Base-by-base conservation (phyloP, 805 yeast species). In the Candida arabinofermentans region DNA sequence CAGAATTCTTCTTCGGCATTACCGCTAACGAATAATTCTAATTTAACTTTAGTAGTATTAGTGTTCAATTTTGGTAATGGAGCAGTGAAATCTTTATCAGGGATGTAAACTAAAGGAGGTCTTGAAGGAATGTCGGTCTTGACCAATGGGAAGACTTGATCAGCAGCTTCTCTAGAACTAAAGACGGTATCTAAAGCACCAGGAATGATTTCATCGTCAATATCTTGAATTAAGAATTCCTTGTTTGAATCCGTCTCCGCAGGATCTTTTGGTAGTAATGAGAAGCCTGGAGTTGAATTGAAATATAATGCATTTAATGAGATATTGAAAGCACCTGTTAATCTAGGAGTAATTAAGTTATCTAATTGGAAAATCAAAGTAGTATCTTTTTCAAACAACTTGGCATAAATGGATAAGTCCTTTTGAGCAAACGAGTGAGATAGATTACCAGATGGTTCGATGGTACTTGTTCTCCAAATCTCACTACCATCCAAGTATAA, bases 381-480 rank as follows among this genome's bases (percentile, higher is more conserved):
- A 6, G 69, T 51, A 3, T 67, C 66, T 12, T 66, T 50, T 4
- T 50, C 38, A 58, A 87, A 84, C 26, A 86, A 58, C 0, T 65
- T 48, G 7, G 70, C 52, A 55, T 75, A 86, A 13, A 65, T 58
- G 2, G 89, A 71, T 1, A 86, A 72, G 57, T 88, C 96, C 56
- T 84, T 86, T 24, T 72, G 65, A 41, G 72, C 64, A 4, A 61
- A 53, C 21, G 84, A 75, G 48, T 68, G 74, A 8, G 74, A 72
- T 2, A 64, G 50, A 12, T 54, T 57, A 52, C 81, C 62, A 42
- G 74, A 74, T 1, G 96, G 96, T 61, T 87, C 96, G 13, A 85
- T 79, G 2, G 96, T 88, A 2, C 91, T 82, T 1, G 87, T 80
- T 61, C 96, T 75, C 95, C 96, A 87, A 30, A 87, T 65, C 48